These are phyloP conservation scores for Aspergillus sclerotioniger DNA, from an alignment of 495 filamentous ascomycete species.

Conservation along the genomic window DNA sequence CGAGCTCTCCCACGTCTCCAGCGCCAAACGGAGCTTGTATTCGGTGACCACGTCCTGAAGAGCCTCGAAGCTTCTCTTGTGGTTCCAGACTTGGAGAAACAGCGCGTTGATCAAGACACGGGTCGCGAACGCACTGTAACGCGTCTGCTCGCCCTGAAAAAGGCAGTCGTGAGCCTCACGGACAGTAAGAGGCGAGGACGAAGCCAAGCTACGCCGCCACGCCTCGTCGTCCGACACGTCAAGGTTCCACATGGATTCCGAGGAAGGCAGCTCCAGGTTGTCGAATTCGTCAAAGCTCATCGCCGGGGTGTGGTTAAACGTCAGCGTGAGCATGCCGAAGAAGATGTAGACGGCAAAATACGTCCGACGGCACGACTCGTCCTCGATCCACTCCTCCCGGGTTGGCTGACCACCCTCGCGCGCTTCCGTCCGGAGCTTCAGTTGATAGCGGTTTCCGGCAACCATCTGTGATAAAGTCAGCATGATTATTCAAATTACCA, in stretches of 20 bases:
- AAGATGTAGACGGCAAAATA: conserved; percentile 99
- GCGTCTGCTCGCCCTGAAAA: conserved; percentile 86
- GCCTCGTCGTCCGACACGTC: conserved; percentile 73
- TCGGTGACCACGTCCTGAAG: conserved; percentile 96
- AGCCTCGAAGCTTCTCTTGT: conserved; percentile 94
- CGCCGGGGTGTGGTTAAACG: conserved; percentile 95
- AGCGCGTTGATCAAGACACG: conserved; percentile 99
- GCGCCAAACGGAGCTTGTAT: conserved; percentile 92
- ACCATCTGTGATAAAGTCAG: conserved; percentile 64
- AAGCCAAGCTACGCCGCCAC: conserved; percentile 75
- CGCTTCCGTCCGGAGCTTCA: conserved; percentile 86
- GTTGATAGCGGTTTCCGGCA: conserved; percentile 91
- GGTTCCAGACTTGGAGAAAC: conserved; percentile 98
- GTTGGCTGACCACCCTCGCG: conserved; percentile 74
- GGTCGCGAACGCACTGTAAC: conserved; percentile 96
- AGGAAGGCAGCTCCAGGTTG: conserved; percentile 84
- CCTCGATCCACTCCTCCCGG: conserved; percentile 92
- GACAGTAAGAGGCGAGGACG: conserved; percentile 75
- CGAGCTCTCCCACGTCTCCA: conserved; percentile 98
- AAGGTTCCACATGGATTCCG: conserved; percentile 91
- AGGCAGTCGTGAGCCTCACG: conserved; percentile 91
- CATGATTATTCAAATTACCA: neutral
- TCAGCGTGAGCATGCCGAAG: conserved; percentile 92
- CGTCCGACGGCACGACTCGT: conserved; percentile 92
- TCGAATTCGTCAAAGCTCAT: conserved; percentile 99